Evolutionary conservation across 495 filamentous ascomycete genomes (phyloP), one percentile per base, ranked within the genome.

Genomic region (Xylaria castorea): DNA sequence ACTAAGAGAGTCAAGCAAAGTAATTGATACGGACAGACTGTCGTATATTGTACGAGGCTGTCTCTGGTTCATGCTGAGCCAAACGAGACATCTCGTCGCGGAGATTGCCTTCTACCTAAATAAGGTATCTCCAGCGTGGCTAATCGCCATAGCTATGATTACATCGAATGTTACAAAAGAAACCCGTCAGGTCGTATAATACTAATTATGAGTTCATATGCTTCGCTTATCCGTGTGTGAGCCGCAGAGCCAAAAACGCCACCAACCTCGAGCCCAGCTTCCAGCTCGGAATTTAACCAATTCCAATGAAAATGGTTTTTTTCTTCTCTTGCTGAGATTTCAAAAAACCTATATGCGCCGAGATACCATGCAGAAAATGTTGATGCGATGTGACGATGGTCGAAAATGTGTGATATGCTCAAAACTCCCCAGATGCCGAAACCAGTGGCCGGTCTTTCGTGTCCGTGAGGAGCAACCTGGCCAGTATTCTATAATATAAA

Each of bases 371-470:
- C 58, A 22, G 58, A 60, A 20, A 60, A 32, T 58, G 1, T 9
- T 60, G 55, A 60, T 50, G 42, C 20, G 42, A 30, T 30, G 25
- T 64, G 38, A 22, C 48, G n/a, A 60, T 69, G 66, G 34, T 69
- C 30, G 50, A 34, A 46, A 58, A 60, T 69, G 48, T 30, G 27
- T 20, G 42, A 38, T 32, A n/a, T 27, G 44, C 51, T 30, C 58
- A 38, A 61, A 69, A 69, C 66, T 69, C 66, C 66, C 38, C 38
- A 60, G 25, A 69, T 69, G 66, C 66, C 16, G 66, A 69, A 58
- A 27, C 50, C 53, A 3, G 16, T 69, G 66, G 38, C 66, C 16
- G 50, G 51, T 69, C 6, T 60, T 58, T 69, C 34, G 27, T 69
- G 30, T 69, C 53, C 66, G 66, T 60, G 66, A 69, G 66, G 38